Percentiles rank a stretch among this genome's conserved stretches.
phyloP scores from a whole-genome alignment of 768 basidiomycete genomes.

The Hypsizygus marmoreus region DNA sequence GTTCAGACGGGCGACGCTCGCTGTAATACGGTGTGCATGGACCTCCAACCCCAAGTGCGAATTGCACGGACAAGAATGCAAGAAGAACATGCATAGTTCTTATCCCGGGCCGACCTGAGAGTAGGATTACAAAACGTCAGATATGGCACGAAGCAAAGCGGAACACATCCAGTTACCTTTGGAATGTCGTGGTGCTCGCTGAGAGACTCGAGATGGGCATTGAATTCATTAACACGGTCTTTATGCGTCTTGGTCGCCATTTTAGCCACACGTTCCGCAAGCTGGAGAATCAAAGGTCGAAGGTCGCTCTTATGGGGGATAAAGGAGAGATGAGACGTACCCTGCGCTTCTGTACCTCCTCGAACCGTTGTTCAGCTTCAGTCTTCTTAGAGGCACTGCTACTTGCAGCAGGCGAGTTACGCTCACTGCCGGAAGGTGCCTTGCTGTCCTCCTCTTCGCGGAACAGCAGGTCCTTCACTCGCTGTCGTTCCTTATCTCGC shows the following conservation, averaged over 20 bases:
- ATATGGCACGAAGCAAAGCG: background rate
- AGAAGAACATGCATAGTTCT: slow-evolving; percentile 32
- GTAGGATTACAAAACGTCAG: slow-evolving; percentile 16
- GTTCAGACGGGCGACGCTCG: too few species aligned
- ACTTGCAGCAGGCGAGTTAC: slow-evolving; percentile 60
- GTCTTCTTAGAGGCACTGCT: slow-evolving; percentile 65
- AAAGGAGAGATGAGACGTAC: slow-evolving; percentile 43
- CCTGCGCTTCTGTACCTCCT: slow-evolving; percentile 80
- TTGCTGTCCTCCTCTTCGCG: slow-evolving; percentile 49
- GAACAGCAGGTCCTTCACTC: slow-evolving; percentile 50
- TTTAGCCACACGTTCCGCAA: slow-evolving; percentile 72
- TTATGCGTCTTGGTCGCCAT: slow-evolving; percentile 88
- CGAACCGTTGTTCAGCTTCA: slow-evolving; percentile 85
- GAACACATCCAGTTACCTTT: slow-evolving; percentile 53
- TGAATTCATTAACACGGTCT: slow-evolving; percentile 90
- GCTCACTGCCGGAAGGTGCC: slow-evolving; percentile 55
- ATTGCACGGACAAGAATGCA: slow-evolving; percentile 10
- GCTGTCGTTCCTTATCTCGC: slow-evolving; percentile 46
- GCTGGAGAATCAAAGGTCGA: slow-evolving; percentile 40
- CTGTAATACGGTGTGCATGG: slow-evolving; percentile 1
- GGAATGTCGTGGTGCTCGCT: slow-evolving; percentile 96
- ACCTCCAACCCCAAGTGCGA: slow-evolving; percentile 1
- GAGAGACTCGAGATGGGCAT: slow-evolving; percentile 79
- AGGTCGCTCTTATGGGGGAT: background rate
- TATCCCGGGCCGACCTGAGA: slow-evolving; percentile 91